Evolutionary conservation across 192 early-diverging fungal species (phyloP).

Genomic region (Rhizophagus sp.): DNA sequence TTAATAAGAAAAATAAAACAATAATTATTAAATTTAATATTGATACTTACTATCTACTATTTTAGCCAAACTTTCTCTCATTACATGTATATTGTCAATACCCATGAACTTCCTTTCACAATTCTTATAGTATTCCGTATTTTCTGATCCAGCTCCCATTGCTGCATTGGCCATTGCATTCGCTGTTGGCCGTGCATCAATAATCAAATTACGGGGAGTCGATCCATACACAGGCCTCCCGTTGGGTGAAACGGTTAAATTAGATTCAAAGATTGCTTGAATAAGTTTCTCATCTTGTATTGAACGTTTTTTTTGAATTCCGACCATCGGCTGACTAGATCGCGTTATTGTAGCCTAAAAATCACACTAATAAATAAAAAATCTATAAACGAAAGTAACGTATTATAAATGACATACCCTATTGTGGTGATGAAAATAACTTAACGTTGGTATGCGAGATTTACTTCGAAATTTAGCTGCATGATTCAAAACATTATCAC

Average conservation of each 20-base stretch:
- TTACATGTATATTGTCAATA: conserved; percentile 98
- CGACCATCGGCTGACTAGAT: conserved; percentile 93
- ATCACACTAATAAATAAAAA: background rate
- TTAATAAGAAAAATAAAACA: background rate
- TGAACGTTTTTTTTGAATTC: conserved; percentile 91
- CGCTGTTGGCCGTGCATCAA: conserved; percentile 93
- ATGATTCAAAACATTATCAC: conserved; percentile 86
- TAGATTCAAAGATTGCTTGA: conserved; percentile 83
- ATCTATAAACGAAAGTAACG: background rate
- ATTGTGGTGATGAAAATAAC: conserved; percentile 84
- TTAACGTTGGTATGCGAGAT: conserved; percentile 79
- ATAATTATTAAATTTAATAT: background rate
- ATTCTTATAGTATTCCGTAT: conserved; percentile 87
- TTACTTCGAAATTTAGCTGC: conserved; percentile 83
- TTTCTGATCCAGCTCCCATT: conserved; percentile 93
- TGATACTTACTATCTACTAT: conserved; percentile 73
- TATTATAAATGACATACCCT: conserved; percentile 42
- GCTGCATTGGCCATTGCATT: conserved; percentile 94
- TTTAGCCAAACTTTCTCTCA: conserved; percentile 84
- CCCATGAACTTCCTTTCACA: conserved; percentile 87
- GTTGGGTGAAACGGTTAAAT: conserved; percentile 39
- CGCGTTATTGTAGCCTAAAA: conserved; percentile 83
- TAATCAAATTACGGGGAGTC: conserved; percentile 74
- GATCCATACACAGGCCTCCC: conserved; percentile 54
- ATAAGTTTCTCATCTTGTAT: conserved; percentile 98